These are phyloP conservation scores for Exophiala sideris DNA, from an alignment of 2,329 filamentous ascomycete species.

Conservation along the genomic window DNA sequence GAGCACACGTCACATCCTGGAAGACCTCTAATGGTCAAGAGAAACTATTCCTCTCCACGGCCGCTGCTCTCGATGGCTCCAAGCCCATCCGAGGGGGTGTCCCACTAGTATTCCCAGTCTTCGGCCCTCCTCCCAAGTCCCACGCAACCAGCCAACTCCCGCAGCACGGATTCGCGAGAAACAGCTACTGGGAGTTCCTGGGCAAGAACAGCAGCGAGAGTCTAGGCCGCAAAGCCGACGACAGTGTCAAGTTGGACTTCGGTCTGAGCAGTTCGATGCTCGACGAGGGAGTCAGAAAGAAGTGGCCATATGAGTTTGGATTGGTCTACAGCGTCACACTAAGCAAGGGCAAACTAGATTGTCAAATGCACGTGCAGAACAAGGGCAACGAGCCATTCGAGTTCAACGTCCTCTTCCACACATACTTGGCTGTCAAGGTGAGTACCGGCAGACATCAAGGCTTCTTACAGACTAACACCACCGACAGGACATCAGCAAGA, in stretches of 20 bases:
- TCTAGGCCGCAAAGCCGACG: constrained; percentile 49
- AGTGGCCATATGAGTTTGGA: constrained; percentile 85
- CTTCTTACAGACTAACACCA: neutral
- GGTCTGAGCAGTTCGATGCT: constrained; percentile 75
- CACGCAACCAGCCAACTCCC: constrained; percentile 75
- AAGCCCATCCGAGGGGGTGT: constrained; percentile 75
- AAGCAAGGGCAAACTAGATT: constrained; percentile 69
- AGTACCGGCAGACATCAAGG: constrained; percentile 30
- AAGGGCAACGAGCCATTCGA: constrained; percentile 80
- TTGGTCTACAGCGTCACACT: constrained; percentile 92
- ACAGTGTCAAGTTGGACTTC: constrained; percentile 90
- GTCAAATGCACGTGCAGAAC: constrained; percentile 83
- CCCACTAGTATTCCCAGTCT: constrained; percentile 47
- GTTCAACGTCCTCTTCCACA: constrained; percentile 88
- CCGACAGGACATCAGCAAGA: constrained; percentile 70
- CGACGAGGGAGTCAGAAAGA: constrained; percentile 62
- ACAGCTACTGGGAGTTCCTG: constrained; percentile 86
- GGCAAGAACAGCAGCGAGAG: constrained; percentile 69
- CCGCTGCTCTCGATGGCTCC: constrained; percentile 75
- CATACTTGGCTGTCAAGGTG: constrained; percentile 80
- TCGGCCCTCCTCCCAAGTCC: constrained; percentile 75
- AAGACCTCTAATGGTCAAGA: constrained; percentile 75
- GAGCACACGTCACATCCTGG: constrained; percentile 91
- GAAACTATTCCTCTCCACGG: constrained; percentile 81
- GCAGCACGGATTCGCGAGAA: constrained; percentile 93